Conservation (phyloP, 2,329 filamentous ascomycete genomes). For the Aaosphaeria pasadenensis region DNA sequence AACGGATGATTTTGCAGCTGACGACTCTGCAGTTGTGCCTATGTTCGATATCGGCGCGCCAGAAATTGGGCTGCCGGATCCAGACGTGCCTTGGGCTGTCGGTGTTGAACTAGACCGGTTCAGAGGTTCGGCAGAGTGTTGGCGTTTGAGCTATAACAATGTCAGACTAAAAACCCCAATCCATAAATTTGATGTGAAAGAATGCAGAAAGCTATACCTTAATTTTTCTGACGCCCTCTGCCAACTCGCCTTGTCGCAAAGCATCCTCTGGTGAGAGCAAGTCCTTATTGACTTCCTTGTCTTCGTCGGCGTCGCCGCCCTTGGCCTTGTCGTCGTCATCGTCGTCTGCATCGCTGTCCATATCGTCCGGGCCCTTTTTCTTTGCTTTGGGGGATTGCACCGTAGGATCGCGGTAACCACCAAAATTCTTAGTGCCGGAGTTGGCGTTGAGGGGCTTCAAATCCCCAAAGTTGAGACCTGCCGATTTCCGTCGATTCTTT, state of each 20-base stretch:
- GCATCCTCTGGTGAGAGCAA: constrained; percentile 67
- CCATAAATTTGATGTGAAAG: neutral
- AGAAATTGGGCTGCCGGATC: constrained; percentile 23
- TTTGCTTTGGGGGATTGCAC: constrained; percentile 53
- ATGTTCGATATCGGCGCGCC: constrained; percentile 15
- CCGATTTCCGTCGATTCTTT: constrained; percentile 67
- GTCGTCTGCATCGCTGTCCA: constrained; percentile 71
- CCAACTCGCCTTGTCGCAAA: constrained; percentile 69
- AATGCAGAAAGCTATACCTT: constrained; percentile 53
- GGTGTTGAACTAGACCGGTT: constrained; percentile 32
- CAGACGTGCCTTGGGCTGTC: constrained; percentile 20
- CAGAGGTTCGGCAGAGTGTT: constrained; percentile 71
- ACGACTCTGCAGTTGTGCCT: constrained; percentile 15
- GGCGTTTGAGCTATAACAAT: constrained; percentile 66
- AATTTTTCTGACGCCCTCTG: constrained; percentile 78
- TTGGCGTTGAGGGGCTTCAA: constrained; percentile 75
- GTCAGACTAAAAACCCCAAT: neutral
- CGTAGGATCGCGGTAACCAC: constrained; percentile 75
- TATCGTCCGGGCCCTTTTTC: constrained; percentile 53
- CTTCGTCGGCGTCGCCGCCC: constrained; percentile 60
- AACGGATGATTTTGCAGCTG: constrained; percentile 37
- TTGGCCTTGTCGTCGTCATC: constrained; percentile 65
- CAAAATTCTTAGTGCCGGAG: constrained; percentile 85
- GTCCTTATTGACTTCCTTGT: constrained; percentile 57
- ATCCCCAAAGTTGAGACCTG: constrained; percentile 79